Base-by-base conservation (phyloP, 164 flowering plant species). In the Paratinospora sagittata region DNA sequence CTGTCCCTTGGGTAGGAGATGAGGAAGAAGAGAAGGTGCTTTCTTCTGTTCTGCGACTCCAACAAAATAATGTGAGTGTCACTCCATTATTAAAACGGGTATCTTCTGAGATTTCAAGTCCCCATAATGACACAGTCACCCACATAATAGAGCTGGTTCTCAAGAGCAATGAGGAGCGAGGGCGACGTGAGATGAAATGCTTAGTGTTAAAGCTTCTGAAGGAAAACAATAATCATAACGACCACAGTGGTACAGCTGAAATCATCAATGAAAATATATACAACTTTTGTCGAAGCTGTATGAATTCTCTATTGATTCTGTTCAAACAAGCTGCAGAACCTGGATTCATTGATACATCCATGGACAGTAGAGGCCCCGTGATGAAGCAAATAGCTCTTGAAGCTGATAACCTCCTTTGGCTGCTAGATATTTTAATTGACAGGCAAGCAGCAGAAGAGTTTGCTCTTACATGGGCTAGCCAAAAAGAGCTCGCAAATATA, bases 1-100 rank as follows among this genome's bases (percentile, higher is more conserved):
- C 98, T 49, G 99, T 83, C 43, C 99, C 99, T 11, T 96, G 99
- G 98, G 88, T 89, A 60, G 99, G 96, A 64, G 97, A 92, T 63
- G 98, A 73, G 61, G 75, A 95, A 78, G 97, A 95, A 84, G 98
- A 93, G 67, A 91, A 91, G 72, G 99, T 96, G 30, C 86, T 96
- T 39, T 82, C 93, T 3, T 88, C 97, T 2, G 80, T 93, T 30
- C 68, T 83, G 6, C 84, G 81, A 13, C 90, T 96, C 68, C 84
- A 82, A 62, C 73, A 78, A 66, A 87, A 84, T 69, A 87, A 85
- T 33, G 58, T 86, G 45, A 83, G 81, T 4, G 89, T 85, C 45
- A 78, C 69, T 70, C 90, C 97, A 5, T 85, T 93, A 2, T 67
- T 96, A 63, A 90, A 90, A 80, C 83, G 99, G 63, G 84, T 96